Conservation (phyloP, 306 rosid species). For the Lathyrus oleraceus region DNA sequence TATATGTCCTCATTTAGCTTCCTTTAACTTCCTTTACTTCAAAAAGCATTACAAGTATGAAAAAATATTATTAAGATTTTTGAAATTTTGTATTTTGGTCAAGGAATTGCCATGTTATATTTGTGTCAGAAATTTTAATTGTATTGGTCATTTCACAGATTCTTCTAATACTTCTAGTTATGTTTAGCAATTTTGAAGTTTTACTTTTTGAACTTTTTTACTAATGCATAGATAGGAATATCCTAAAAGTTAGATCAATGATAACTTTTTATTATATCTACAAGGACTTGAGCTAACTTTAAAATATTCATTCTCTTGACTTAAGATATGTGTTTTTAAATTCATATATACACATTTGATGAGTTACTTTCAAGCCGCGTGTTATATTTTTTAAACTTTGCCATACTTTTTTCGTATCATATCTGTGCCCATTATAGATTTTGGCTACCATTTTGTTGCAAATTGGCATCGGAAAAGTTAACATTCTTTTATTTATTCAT, state of each 20-base stretch:
- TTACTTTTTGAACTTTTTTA: background rate
- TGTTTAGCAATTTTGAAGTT: background rate
- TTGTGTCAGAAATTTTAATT: background rate
- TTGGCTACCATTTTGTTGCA: too few relatives aligned
- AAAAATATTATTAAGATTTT: background rate
- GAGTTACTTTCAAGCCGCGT: background rate
- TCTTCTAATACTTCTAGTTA: background rate
- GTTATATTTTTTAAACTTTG: background rate
- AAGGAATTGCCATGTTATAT: background rate
- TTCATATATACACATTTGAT: background rate
- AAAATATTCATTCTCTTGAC: background rate
- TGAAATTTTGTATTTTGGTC: slow-evolving; percentile 4
- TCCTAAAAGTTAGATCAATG: background rate
- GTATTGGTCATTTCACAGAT: background rate
- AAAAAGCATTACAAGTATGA: slow-evolving; percentile 7
- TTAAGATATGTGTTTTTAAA: background rate
- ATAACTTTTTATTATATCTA: background rate
- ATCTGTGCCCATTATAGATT: background rate
- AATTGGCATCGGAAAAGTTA: too few relatives aligned
- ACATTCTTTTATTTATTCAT: background rate
- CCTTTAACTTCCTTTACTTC: slow-evolving; percentile 19
- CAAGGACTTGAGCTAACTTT: background rate
- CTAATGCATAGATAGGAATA: background rate
- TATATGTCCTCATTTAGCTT: slow-evolving; percentile 11
- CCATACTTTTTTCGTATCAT: background rate